These are phyloP conservation scores for Populus davidiana DNA, from an alignment of 345 rosid species.

Conservation along the genomic window DNA sequence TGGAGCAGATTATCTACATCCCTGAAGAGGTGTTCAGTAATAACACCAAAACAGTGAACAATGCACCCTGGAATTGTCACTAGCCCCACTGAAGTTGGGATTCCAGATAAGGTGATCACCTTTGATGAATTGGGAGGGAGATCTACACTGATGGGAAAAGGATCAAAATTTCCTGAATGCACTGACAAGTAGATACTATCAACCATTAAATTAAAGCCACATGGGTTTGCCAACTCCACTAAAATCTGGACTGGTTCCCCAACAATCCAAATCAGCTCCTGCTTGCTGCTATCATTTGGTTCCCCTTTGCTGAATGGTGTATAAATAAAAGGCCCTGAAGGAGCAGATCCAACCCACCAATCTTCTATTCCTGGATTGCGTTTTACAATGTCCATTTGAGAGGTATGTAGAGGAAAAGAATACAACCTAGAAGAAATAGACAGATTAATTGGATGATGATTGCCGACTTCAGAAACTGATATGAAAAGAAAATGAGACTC, in stretches of 20 bases:
- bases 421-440: slow-evolving; percentile 55
- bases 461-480: neutral
- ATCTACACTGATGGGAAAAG: slow-evolving; percentile 84
- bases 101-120: slow-evolving; percentile 89
- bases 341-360: slow-evolving; percentile 98
- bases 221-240: slow-evolving; percentile 98
- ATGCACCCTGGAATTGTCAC: slow-evolving; percentile 84
- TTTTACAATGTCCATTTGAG: slow-evolving; percentile 78
- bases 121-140: slow-evolving; percentile 95
- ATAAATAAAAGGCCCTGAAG: slow-evolving; percentile 97
- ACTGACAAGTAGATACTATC: slow-evolving; percentile 91
- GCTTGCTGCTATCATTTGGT: slow-evolving; percentile 67
- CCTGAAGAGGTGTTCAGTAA: slow-evolving; percentile 85
- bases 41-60: slow-evolving; percentile 94
- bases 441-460: neutral
- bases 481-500: neutral
- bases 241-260: slow-evolving; percentile 97
- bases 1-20: slow-evolving; percentile 96
- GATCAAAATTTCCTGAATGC: slow-evolving; percentile 86
- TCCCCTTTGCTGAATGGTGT: slow-evolving; percentile 97
- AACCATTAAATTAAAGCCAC: slow-evolving; percentile 86
- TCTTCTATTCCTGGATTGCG: slow-evolving; percentile 86
- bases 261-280: slow-evolving; percentile 85
- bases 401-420: slow-evolving; percentile 82
- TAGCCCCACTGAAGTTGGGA: slow-evolving; percentile 79